Evolutionary conservation across 2,329 filamentous ascomycete species (phyloP).

Genomic region (Apiospora koreana): DNA sequence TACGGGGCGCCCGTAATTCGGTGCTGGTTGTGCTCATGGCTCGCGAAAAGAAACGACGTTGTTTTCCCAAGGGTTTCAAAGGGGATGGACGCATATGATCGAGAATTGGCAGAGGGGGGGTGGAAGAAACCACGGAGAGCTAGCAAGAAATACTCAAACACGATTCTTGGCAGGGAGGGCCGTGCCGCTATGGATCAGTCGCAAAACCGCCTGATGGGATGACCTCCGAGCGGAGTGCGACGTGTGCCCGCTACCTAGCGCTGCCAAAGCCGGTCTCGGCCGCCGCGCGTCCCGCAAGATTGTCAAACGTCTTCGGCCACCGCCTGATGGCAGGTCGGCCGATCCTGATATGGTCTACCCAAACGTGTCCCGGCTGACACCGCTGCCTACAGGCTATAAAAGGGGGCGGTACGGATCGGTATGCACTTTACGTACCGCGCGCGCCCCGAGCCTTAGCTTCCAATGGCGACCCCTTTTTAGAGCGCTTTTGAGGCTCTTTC

Average conservation of each 20-base stretch:
- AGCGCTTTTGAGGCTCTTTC: neutral
- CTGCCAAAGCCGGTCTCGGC: neutral
- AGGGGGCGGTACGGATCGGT: neutral
- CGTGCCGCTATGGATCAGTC: neutral
- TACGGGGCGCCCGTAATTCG: neutral
- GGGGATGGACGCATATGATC: neutral
- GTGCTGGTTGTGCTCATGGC: neutral
- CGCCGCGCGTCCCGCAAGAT: neutral
- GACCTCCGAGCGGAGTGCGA: neutral
- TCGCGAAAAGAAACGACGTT: neutral
- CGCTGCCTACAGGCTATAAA: neutral
- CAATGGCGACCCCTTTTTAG: neutral
- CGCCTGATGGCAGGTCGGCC: neutral
- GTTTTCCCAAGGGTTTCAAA: neutral
- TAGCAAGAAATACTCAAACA: no score
- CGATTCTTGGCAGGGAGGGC: neutral
- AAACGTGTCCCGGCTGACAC: neutral
- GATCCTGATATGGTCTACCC: neutral
- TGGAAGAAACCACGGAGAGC: no score
- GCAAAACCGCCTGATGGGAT: no score
- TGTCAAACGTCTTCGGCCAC: neutral
- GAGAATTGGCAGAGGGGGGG: neutral
- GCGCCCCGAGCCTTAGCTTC: neutral
- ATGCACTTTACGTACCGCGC: neutral
- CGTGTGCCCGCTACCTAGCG: neutral